Conservation (phyloP, 805 yeast genomes). For the Sugiyamaella marilandica region DNA sequence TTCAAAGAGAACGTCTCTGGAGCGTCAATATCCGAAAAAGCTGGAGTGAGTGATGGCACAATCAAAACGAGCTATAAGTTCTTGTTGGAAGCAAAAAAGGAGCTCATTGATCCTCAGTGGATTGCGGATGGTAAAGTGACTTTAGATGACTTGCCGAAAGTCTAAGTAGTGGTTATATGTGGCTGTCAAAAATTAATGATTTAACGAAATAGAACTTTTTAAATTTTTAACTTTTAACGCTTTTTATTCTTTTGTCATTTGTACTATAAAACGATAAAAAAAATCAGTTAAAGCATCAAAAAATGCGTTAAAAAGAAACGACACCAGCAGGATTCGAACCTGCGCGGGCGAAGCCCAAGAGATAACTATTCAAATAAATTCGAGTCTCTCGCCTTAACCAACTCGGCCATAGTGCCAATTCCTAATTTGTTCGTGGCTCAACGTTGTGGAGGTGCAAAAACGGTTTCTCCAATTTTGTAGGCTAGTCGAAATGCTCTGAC, state of each 20-base stretch:
- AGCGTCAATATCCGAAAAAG: constrained; percentile 76
- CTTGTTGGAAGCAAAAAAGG: constrained; percentile 66
- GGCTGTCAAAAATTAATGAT: no score
- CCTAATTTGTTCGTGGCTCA: no score
- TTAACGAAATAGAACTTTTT: no score
- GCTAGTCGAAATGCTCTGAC: no score
- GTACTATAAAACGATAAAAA: no score
- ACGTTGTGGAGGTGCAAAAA: no score
- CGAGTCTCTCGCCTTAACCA: constrained; percentile 74
- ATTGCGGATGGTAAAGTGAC: constrained; percentile 59
- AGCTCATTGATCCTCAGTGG: constrained; percentile 76
- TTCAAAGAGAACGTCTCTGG: constrained; percentile 76
- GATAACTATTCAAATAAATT: constrained; percentile 42
- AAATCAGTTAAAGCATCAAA: background rate
- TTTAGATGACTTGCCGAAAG: constrained; percentile 42
- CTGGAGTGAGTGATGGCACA: constrained; percentile 97
- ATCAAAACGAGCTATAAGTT: constrained; percentile 87
- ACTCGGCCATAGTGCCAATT: constrained; percentile 61
- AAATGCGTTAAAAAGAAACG: constrained; percentile 32
- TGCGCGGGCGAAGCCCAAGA: constrained; percentile 75
- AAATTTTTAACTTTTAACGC: no score
- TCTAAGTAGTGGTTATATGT: constrained; percentile 10
- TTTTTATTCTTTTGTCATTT: no score
- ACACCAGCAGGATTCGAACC: constrained; percentile 78
- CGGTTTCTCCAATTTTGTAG: no score